phyloP scores from a whole-genome alignment of 2,329 filamentous ascomycete genomes.

The Microdochium bolleyi region DNA sequence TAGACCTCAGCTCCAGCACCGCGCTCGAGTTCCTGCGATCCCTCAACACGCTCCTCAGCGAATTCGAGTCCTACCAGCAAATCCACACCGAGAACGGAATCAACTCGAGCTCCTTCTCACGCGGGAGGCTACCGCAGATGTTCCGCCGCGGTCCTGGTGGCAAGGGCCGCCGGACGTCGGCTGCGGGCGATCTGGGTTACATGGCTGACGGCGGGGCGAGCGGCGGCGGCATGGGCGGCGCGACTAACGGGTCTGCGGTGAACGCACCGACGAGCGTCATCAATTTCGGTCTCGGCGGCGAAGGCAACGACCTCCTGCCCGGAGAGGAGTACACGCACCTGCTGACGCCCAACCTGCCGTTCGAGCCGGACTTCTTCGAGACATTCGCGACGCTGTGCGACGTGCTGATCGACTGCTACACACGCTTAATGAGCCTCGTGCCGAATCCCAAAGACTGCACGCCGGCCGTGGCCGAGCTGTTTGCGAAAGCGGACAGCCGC shows the following conservation, averaged over 20 bases:
- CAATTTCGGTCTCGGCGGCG: conserved; percentile 40
- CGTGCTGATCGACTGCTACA: conserved; percentile 88
- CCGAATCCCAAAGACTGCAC: conserved; percentile 67
- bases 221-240: conserved; percentile 13
- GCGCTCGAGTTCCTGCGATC: conserved; percentile 81
- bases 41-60: conserved; percentile 74
- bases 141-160: conserved; percentile 59
- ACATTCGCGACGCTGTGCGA: conserved; percentile 95
- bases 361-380: conserved; percentile 95
- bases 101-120: conserved; percentile 60
- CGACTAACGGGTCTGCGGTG: conserved; percentile 18
- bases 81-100: conserved; percentile 72
- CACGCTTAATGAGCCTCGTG: conserved; percentile 66
- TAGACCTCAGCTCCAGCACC: conserved; percentile 77
- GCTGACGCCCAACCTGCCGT: conserved; percentile 85
- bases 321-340: conserved; percentile 86
- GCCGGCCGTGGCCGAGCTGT: conserved; percentile 68
- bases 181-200: conserved; percentile 29
- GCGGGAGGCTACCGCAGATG: conserved; percentile 77
- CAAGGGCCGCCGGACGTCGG: conserved; percentile 49
- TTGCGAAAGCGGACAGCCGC: conserved; percentile 79
- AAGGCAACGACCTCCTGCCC: conserved; percentile 61
- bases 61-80: conserved; percentile 91
- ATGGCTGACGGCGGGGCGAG: conserved; percentile 3
- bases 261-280: conserved; percentile 36